Evolutionary conservation across 768 basidiomycete genomes (phyloP).

Genomic region (Phylloporus sp.): DNA sequence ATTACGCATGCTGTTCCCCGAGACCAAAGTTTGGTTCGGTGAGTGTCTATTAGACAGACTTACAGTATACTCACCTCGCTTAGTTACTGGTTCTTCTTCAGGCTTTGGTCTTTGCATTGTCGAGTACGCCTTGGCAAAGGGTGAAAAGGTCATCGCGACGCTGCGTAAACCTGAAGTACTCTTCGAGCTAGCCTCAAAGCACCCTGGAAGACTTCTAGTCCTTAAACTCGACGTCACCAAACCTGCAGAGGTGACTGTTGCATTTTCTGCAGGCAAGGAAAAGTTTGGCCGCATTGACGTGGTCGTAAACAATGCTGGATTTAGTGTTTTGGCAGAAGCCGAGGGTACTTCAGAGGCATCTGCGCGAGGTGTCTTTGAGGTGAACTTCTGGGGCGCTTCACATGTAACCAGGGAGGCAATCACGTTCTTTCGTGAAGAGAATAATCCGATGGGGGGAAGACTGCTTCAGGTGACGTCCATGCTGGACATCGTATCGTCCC

Average conservation of each 20-base stretch:
- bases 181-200: slow-evolving; percentile 21
- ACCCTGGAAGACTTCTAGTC: slow-evolving; percentile 32
- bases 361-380: slow-evolving; percentile 38
- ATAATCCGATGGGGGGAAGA: slow-evolving; percentile 34
- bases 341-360: slow-evolving; percentile 33
- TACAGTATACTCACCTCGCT: neutral
- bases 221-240: slow-evolving; percentile 39
- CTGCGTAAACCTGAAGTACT: slow-evolving; percentile 36
- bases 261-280: slow-evolving; percentile 30
- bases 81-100: slow-evolving; percentile 40
- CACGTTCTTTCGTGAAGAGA: slow-evolving; percentile 21
- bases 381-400: slow-evolving; percentile 45
- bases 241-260: slow-evolving; percentile 27
- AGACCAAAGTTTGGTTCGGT: slow-evolving; percentile 23
- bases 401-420: slow-evolving; percentile 35
- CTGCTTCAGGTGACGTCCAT: slow-evolving; percentile 36
- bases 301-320: slow-evolving; percentile 29
- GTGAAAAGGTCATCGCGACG: slow-evolving; percentile 43
- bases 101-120: slow-evolving; percentile 37
- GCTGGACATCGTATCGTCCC: slow-evolving; percentile 22
- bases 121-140: slow-evolving; percentile 31
- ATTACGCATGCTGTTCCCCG: neutral
- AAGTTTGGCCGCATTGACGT: slow-evolving; percentile 30
- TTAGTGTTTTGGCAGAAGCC: slow-evolving; percentile 29
- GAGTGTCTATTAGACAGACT: neutral